Base-by-base conservation (phyloP, 2,329 filamentous ascomycete species). In the Trichoderma sp. region DNA sequence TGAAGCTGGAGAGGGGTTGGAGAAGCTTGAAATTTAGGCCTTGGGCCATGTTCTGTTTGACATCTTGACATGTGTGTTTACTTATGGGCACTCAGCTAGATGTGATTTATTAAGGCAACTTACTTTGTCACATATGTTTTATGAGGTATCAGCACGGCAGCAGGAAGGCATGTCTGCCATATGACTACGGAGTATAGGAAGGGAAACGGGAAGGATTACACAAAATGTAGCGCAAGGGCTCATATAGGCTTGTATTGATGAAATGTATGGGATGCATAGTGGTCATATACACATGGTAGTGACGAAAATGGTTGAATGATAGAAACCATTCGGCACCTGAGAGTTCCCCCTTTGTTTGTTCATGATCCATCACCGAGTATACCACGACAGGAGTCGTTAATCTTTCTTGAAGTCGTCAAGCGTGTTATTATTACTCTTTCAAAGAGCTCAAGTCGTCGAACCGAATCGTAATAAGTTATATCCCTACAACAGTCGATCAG, bases 21-120 rank as follows among this genome's bases (percentile, higher is more conserved):
- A 62, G 57, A 62, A 32, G 30, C 39, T 70, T 28, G 57, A 62
- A 14, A 62, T 70, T 36, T 62, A 70, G 43, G 26, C 57, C n/a
- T 4, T 14, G 21, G 18, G 30, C 14, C 28, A 34, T 60, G 15
- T 6, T 28, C n/a, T 32, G 2, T 34, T 32, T 21, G 57, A 14
- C 6, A 28, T 30, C 12, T 51, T 26, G n/a, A n/a, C n/a, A n/a
- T n/a, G n/a, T n/a, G n/a, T n/a, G n/a, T n/a, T n/a, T n/a, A n/a
- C n/a, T 28, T 28, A 36, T n/a, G 64, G 3, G 63, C 30, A 36
- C 28, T 21, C 63, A 66, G 47, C 14, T 36, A 26, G 18, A 53
- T 14, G 26, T 36, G 30, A 66, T 51, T n/a, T 66, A 12, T 28
- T 47, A 15, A 43, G 24, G 30, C 43, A 56, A 15, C 30, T 53